Evolutionary conservation across 495 filamentous ascomycete species (phyloP).

Genomic region (Xylaria flabelliformis): DNA sequence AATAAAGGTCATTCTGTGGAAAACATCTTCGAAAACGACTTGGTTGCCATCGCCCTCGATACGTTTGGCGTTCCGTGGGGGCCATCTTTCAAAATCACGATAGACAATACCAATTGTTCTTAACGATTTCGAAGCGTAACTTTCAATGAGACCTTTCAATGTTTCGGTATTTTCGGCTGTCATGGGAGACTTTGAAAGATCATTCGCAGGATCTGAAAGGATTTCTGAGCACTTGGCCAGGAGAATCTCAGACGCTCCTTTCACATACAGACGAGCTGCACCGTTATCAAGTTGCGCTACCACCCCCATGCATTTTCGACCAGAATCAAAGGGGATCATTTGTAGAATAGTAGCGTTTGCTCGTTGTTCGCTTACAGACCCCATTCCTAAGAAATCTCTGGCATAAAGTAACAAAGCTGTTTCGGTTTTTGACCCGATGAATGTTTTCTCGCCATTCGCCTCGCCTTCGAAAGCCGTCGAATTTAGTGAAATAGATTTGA

Average conservation of each 20-base stretch:
- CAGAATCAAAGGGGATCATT: conserved; percentile 85
- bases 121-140: conserved; percentile 81
- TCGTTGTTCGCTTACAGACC: conserved; percentile 70
- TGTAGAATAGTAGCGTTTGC: conserved; percentile 72
- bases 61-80: conserved; percentile 69
- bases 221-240: conserved; percentile 73
- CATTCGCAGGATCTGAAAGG: conserved; percentile 71
- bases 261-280: conserved; percentile 74
- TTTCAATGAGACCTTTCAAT: conserved; percentile 70
- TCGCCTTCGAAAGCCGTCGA: conserved; percentile 90
- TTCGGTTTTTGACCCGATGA: conserved; percentile 91
- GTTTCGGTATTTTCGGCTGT: conserved; percentile 63
- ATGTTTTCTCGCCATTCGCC: conserved; percentile 70
- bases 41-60: conserved; percentile 71
- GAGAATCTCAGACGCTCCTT: conserved; percentile 90
- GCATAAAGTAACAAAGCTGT: conserved; percentile 81
- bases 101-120: conserved; percentile 88
- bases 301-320: conserved; percentile 86
- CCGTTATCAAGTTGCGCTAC: conserved; percentile 72
- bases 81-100: conserved; percentile 89
- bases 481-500: conserved; percentile 81
- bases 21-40: conserved; percentile 79
- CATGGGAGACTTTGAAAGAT: conserved; percentile 60
- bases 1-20: conserved; percentile 72
- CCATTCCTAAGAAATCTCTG: conserved; percentile 77